Percentiles rank a stretch among this genome's conserved stretches.
These are phyloP conservation scores for Trametes maxima DNA, from an alignment of 768 basidiomycete genomes.

Conservation along the genomic window DNA sequence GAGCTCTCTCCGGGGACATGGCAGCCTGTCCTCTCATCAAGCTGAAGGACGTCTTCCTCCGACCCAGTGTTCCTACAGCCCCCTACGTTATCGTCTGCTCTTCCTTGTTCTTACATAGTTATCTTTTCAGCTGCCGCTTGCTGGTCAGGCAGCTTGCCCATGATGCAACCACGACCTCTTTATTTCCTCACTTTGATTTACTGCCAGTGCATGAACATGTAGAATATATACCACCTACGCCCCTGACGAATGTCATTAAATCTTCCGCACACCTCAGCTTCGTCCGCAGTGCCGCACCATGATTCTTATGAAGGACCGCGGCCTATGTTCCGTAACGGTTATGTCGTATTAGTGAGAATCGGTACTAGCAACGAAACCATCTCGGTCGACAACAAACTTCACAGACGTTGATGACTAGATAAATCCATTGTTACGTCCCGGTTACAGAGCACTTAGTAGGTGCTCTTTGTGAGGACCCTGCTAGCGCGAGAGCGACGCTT, in stretches of 20 bases:
- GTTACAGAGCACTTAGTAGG: background rate
- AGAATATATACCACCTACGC: background rate
- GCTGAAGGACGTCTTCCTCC: constrained; percentile 18
- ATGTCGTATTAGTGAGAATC: no score
- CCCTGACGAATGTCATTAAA: background rate
- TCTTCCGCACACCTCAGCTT: no score
- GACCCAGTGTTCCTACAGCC: background rate
- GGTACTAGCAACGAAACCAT: no score
- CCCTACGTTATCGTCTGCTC: background rate
- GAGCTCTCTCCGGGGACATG: constrained; percentile 69
- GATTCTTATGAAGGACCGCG: no score
- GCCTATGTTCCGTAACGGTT: no score
- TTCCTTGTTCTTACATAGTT: background rate
- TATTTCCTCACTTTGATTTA: background rate
- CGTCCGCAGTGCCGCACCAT: no score
- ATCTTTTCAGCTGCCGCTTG: background rate
- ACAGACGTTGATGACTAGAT: no score
- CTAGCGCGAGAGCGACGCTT: background rate
- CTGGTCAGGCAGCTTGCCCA: constrained; percentile 3
- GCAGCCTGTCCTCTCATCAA: constrained; percentile 60
- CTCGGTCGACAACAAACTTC: no score
- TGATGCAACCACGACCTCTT: background rate
- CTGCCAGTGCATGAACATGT: background rate
- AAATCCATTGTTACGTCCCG: background rate
- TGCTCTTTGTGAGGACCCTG: background rate